Evolutionary conservation across 208 protist species (phyloP).

Genomic region (Trypanosoma lewisi): DNA sequence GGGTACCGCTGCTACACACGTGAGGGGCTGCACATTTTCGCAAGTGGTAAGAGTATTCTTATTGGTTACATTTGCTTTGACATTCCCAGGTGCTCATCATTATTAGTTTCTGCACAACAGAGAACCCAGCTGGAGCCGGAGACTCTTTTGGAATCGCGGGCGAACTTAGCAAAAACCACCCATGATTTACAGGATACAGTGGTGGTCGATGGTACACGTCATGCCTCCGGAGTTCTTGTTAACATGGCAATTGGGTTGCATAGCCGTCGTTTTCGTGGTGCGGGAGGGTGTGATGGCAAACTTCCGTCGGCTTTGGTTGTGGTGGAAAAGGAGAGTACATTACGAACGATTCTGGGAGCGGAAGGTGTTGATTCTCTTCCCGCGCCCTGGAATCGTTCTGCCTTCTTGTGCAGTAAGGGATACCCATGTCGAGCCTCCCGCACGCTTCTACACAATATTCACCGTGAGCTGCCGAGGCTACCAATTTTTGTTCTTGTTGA

Average conservation of each 20-base stretch:
- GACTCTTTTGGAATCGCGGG: background rate
- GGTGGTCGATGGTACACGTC: constrained; percentile 10
- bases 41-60: constrained; percentile 27
- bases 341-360: constrained; percentile 38
- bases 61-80: constrained; percentile 20
- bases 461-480: constrained; percentile 38
- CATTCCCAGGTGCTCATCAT: constrained; percentile 1
- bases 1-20: constrained; percentile 16
- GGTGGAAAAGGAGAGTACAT: constrained; percentile 79
- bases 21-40: constrained; percentile 21
- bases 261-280: constrained; percentile 19
- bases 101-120: background rate
- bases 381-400: background rate
- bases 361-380: background rate
- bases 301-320: constrained; percentile 40
- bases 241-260: constrained; percentile 15
- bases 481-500: constrained; percentile 67
- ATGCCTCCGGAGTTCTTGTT: constrained; percentile 20
- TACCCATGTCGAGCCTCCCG: constrained; percentile 73
- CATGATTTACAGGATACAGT: background rate
- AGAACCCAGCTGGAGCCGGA: background rate
- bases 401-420: constrained; percentile 70
- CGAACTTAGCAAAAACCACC: background rate
- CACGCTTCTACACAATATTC: constrained; percentile 43
- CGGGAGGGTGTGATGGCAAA: background rate